These are phyloP conservation scores for Rhodomyrtus tomentosa DNA, from an alignment of 345 rosid genomes.

Conservation along the genomic window DNA sequence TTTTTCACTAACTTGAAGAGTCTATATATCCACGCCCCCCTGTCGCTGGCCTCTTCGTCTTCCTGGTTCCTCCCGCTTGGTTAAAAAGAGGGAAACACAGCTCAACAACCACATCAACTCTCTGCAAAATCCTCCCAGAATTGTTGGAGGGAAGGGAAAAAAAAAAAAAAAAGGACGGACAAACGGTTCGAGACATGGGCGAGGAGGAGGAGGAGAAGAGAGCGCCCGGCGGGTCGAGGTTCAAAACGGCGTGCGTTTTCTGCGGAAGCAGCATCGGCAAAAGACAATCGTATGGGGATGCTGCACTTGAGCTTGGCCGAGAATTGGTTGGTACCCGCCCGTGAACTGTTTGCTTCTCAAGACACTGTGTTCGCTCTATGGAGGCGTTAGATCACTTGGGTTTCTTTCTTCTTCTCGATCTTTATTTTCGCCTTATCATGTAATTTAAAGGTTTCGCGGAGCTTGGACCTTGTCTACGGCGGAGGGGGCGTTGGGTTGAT, in stretches of 20 bases:
- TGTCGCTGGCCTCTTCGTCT: not conserved
- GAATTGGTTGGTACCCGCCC: slow-evolving; percentile 66
- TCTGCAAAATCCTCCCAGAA: not conserved
- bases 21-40: not conserved
- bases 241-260: slow-evolving; percentile 78
- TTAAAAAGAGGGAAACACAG: not conserved
- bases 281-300: slow-evolving; percentile 50
- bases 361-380: not conserved
- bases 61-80: not conserved
- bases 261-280: slow-evolving; percentile 91
- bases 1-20: not conserved
- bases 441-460: slow-evolving; percentile 32
- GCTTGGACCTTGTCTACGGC: slow-evolving; percentile 59
- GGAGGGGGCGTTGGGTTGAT: slow-evolving; percentile 69
- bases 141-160: not conserved
- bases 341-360: not conserved
- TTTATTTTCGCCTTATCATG: not conserved
- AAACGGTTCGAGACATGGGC: not conserved
- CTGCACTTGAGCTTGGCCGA: slow-evolving; percentile 71
- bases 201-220: not conserved
- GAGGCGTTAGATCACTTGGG: not conserved
- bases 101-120: not conserved
- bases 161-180: no score
- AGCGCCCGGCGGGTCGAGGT: slow-evolving; percentile 20
- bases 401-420: not conserved